A percentile compares a stretch with the other conserved stretches of the same genome.
These are phyloP conservation scores for Panellus pusillus DNA, from an alignment of 768 basidiomycete genomes.

Conservation along the genomic window DNA sequence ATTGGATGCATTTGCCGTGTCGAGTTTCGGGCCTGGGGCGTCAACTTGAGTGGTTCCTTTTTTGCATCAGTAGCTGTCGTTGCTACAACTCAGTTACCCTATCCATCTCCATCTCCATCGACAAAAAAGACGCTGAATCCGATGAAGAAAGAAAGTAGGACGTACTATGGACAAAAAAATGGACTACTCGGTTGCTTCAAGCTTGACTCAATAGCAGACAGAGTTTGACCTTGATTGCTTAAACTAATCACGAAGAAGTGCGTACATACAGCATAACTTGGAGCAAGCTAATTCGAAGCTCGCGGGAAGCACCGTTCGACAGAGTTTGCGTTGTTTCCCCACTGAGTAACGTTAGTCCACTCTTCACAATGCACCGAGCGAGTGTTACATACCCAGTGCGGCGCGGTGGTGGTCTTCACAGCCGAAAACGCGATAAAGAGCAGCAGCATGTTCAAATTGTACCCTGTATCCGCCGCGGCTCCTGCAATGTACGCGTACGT, in stretches of 20 bases:
- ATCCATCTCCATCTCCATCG: no score
- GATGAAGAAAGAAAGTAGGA: no score
- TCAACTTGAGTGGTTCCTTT: constrained; percentile 7
- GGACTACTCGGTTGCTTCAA: no score
- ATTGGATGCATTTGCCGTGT: constrained; percentile 52
- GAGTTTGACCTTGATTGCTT: no score
- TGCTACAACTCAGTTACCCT: no score
- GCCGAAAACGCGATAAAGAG: constrained; percentile 29
- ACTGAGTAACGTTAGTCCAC: constrained; percentile 9
- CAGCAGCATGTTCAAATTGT: constrained; percentile 28
- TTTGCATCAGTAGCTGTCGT: no score
- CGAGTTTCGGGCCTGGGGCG: constrained; percentile 41
- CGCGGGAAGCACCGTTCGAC: constrained; percentile 26
- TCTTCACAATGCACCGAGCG: background rate
- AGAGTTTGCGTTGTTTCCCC: constrained; percentile 27
- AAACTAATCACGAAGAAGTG: no score
- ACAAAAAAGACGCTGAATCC: no score
- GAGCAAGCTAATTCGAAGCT: no score
- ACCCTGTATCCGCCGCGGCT: constrained; percentile 28
- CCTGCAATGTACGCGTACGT: constrained; percentile 25
- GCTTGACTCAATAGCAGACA: no score
- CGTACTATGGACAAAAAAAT: no score
- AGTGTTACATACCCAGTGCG: constrained; percentile 21
- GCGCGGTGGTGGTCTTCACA: constrained; percentile 21
- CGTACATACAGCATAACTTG: no score